Evolutionary conservation across 169 alveolate genomes (phyloP).

Genomic region (Cryptosporidium tyzzeri): DNA sequence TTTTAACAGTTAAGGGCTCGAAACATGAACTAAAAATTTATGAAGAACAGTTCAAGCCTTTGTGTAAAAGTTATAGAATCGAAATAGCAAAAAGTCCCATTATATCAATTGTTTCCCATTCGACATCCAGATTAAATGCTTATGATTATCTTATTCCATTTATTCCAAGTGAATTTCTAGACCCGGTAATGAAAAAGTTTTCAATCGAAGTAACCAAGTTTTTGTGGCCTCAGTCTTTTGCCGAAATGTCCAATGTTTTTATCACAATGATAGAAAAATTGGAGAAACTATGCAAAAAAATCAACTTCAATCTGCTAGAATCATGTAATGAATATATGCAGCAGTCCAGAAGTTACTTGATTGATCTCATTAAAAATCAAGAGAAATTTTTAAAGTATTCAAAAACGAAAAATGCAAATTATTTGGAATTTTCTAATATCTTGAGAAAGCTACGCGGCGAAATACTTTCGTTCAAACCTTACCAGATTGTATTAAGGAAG

Average conservation of each 20-base stretch:
- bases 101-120: constrained; percentile 56
- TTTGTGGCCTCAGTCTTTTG: constrained; percentile 56
- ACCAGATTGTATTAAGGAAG: constrained; percentile 55
- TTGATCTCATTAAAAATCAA: constrained; percentile 28
- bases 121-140: constrained; percentile 46
- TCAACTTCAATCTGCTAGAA: constrained; percentile 9
- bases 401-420: neutral
- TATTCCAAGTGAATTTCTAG: constrained; percentile 63
- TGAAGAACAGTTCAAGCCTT: constrained; percentile 68
- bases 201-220: constrained; percentile 38
- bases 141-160: constrained; percentile 37
- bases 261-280: constrained; percentile 38
- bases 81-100: constrained; percentile 65
- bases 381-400: constrained; percentile 15
- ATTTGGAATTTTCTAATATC: constrained; percentile 5
- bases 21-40: constrained; percentile 45
- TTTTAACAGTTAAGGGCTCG: constrained; percentile 58
- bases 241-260: constrained; percentile 55
- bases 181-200: constrained; percentile 56
- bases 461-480: constrained; percentile 45
- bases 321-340: constrained; percentile 44
- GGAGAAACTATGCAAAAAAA: constrained; percentile 30
- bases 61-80: constrained; percentile 36
- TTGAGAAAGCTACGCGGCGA: constrained; percentile 35
- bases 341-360: constrained; percentile 41